Evolutionary conservation across 305 asterid genomes (phyloP).

Genomic region (Fraxinus angustifolia): DNA sequence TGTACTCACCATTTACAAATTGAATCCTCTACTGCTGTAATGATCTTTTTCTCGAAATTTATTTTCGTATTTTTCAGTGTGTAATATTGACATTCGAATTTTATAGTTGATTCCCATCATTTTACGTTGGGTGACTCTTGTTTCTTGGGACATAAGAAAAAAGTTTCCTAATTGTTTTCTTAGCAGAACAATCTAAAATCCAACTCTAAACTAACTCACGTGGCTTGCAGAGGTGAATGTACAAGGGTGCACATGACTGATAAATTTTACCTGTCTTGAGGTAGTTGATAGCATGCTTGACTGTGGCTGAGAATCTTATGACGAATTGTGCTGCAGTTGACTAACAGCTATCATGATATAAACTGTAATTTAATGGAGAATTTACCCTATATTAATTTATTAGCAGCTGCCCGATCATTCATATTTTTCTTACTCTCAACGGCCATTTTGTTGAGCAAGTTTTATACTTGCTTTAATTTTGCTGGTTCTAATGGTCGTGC

Average conservation of each 20-base stretch:
- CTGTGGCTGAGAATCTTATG: background rate
- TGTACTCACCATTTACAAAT: background rate
- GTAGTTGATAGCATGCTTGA: background rate
- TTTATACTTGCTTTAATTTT: background rate
- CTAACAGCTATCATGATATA: background rate
- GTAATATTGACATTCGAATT: background rate
- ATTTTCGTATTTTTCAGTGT: background rate
- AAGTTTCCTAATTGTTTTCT: background rate
- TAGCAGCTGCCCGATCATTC: background rate
- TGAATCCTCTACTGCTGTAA: background rate
- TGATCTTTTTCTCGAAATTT: background rate
- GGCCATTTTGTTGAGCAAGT: background rate
- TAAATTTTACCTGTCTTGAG: background rate
- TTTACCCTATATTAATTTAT: background rate
- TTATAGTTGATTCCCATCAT: background rate
- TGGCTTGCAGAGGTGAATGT: background rate
- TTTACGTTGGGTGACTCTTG: background rate
- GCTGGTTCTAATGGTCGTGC: slow-evolving; percentile 12
- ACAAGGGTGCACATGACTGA: background rate
- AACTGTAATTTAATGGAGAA: background rate
- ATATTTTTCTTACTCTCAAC: background rate
- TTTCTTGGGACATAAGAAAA: background rate
- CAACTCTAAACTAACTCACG: background rate
- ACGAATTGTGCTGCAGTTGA: background rate
- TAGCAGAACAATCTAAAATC: background rate